phyloP scores from a whole-genome alignment of 108 stramenopile species.

The Conticribra weissflogii region DNA sequence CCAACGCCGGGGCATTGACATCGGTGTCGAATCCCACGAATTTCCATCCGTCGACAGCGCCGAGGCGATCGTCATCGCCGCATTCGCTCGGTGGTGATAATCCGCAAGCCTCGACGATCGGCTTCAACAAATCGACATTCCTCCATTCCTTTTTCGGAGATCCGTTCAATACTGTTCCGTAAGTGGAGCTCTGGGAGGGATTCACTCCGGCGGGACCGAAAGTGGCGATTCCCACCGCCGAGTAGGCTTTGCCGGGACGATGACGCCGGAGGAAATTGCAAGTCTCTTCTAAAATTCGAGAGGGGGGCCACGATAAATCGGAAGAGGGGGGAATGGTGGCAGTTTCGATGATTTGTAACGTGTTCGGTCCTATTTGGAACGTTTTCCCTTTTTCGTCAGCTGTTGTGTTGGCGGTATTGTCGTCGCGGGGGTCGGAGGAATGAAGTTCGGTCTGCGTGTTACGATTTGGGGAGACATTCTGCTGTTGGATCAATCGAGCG shows the following conservation, averaged over 20 bases:
- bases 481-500: too few relatives aligned
- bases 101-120: constrained; percentile 60
- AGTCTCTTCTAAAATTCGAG: constrained; percentile 52
- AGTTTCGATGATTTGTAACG: constrained; percentile 49
- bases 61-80: background rate
- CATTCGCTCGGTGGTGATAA: background rate
- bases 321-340: constrained; percentile 56
- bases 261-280: constrained; percentile 53
- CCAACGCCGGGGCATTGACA: constrained; percentile 97
- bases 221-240: constrained; percentile 89
- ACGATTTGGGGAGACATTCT: constrained; percentile 26
- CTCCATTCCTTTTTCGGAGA: constrained; percentile 92
- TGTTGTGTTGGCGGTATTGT: constrained; percentile 28
- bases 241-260: constrained; percentile 49
- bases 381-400: background rate
- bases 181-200: constrained; percentile 41
- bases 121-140: constrained; percentile 74
- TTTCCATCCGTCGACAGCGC: background rate
- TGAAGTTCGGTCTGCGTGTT: too few relatives aligned
- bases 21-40: constrained; percentile 90
- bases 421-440: constrained; percentile 31
- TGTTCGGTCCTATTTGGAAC: constrained; percentile 32
- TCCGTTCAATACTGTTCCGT: constrained; percentile 86
- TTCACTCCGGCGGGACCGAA: constrained; percentile 92
- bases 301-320: constrained; percentile 40